Evolutionary conservation across 139 green algal genomes (phyloP), one percentile per base, ranked within the genome.

Genomic region (Tetraselmis striata): DNA sequence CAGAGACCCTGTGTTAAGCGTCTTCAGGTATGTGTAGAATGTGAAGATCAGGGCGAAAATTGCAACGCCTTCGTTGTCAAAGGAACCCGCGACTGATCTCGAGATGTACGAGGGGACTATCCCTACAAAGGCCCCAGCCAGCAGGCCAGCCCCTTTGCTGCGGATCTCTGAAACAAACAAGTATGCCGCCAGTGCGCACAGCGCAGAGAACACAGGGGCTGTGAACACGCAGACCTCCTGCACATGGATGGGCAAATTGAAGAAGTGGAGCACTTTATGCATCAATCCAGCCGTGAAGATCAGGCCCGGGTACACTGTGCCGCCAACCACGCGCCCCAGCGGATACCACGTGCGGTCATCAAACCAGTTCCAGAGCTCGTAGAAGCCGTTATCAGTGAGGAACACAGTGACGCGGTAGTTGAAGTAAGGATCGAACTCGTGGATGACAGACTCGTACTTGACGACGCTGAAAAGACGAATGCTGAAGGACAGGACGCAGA

Each of bases 181-280:
- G 82, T 97, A 98, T 29, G 93, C 92, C 59, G 95, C 87, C 28
- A 96, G 87, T 2, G 95, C 89, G 77, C 90, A 95, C 59, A 97
- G 89, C 0, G 92, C 93, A 23, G 94, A 97, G 88, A 98, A 98
- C 24, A 98, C 86, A 0, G 95, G 95, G 24, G 94, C 95, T 25
- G 94, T 98, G 84, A 98, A 97, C 27, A 98, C 95, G 83, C 95
- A 98, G 24, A 98, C 94, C 88, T 98, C 96, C 78, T 97, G 95
- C 11, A 98, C 89, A 77, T 97, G 86, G n/a, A 98, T 88, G 5
- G 95, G 95, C 31, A 98, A 94, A 87, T 97, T 93, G 26, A 98
- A 78, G 23, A 79, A 85, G 79, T 98, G 95, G 28, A 98, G 88
- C 32, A 98, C 77, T 29, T 94, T 92, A 87, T 92, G 96, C 58